A percentile compares a stretch with the other conserved stretches of the same genome.
phyloP scores from a whole-genome alignment of 805 yeast genomes.

The Schizosaccharomyces lindneri region DNA sequence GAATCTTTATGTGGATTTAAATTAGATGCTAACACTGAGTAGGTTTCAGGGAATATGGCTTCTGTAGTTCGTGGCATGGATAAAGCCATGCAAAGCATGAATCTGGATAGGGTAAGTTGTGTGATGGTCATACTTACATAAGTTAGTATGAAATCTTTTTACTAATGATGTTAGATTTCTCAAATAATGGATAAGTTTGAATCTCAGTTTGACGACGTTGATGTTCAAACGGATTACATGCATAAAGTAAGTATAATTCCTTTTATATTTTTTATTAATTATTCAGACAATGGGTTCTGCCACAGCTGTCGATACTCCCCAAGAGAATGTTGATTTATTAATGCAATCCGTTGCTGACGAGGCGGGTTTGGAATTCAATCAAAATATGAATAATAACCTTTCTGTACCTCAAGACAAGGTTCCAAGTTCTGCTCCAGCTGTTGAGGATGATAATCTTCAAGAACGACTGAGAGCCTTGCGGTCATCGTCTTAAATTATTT shows the following conservation, averaged over 20 bases:
- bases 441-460: background rate
- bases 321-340: constrained; percentile 76
- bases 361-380: constrained; percentile 82
- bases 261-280: background rate
- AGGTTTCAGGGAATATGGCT: constrained; percentile 83
- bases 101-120: constrained; percentile 34
- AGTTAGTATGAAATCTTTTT: background rate
- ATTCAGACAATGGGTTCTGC: constrained; percentile 49
- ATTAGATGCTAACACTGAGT: constrained; percentile 7
- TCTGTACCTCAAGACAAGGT: background rate
- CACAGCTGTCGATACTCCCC: constrained; percentile 75
- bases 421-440: background rate
- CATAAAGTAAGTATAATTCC: constrained; percentile 22
- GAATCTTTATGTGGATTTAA: too few relatives aligned
- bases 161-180: constrained; percentile 25
- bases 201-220: constrained; percentile 83
- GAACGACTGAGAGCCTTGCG: background rate
- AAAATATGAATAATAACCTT: constrained; percentile 26
- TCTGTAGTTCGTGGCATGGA: constrained; percentile 90
- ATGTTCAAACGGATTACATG: constrained; percentile 78
- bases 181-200: constrained; percentile 94
- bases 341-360: constrained; percentile 89
- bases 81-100: constrained; percentile 84
- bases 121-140: background rate
- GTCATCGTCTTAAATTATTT: background rate